phyloP scores from a whole-genome alignment of 2,329 filamentous ascomycete genomes.

The Teratosphaeriaceae sp. region DNA sequence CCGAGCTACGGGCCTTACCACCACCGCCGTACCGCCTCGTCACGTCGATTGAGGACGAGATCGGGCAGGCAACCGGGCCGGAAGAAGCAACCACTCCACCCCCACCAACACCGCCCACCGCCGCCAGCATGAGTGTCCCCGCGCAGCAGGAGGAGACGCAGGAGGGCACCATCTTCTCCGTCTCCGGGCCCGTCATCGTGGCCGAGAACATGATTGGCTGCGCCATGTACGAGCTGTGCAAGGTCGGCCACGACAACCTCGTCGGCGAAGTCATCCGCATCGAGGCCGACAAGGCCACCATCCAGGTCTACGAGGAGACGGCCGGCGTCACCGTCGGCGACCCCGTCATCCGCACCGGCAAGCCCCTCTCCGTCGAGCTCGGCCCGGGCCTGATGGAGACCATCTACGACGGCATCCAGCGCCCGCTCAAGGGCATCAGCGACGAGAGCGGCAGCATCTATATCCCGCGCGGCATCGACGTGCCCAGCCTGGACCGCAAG shows the following conservation, averaged over 20 bases:
- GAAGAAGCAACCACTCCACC: conserved; percentile 5
- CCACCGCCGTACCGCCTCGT: neutral
- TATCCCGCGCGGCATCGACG: conserved; percentile 87
- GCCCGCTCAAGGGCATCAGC: conserved; percentile 81
- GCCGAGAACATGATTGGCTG: conserved; percentile 98
- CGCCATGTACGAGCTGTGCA: conserved; percentile 99
- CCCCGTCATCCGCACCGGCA: conserved; percentile 82
- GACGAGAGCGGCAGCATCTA: conserved; percentile 80
- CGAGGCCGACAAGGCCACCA: conserved; percentile 88
- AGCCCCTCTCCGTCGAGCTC: conserved; percentile 94
- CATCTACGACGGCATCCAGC: conserved; percentile 98
- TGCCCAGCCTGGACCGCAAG: conserved; percentile 79
- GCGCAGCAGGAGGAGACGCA: conserved; percentile 44
- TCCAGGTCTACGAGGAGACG: conserved; percentile 99
- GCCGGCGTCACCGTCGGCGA: conserved; percentile 95
- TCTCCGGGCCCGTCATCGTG: conserved; percentile 84
- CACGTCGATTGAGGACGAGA: neutral
- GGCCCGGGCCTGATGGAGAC: conserved; percentile 96
- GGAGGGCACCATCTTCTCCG: conserved; percentile 63
- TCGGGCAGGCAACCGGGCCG: neutral
- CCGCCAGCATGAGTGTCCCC: conserved; percentile 31
- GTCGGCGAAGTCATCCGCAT: conserved; percentile 98
- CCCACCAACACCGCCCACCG: conserved; percentile 4
- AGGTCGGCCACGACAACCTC: conserved; percentile 84
- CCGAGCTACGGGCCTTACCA: neutral